These are phyloP conservation scores for Phialophora macrospora DNA, from an alignment of 2,329 filamentous ascomycete genomes.

Conservation along the genomic window DNA sequence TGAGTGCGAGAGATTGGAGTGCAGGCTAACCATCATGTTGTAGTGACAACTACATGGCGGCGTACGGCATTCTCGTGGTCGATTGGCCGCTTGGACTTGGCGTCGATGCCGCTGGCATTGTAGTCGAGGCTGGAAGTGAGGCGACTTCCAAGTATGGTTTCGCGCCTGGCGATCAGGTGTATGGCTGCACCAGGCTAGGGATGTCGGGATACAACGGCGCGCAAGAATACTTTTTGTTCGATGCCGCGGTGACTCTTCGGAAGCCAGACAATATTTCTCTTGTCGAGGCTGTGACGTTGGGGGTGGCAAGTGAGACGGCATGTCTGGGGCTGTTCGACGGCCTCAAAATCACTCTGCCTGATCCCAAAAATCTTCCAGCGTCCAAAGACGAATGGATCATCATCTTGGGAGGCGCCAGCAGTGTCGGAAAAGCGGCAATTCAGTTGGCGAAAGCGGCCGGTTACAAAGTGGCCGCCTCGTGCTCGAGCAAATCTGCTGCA, in stretches of 20 bases:
- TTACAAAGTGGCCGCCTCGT: slow-evolving; percentile 44
- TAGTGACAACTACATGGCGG: slow-evolving; percentile 41
- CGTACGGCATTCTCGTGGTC: slow-evolving; percentile 41
- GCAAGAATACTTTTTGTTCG: slow-evolving; percentile 45
- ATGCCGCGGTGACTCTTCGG: slow-evolving; percentile 41
- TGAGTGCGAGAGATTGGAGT: not conserved
- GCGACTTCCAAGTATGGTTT: slow-evolving; percentile 40
- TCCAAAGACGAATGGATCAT: slow-evolving; percentile 42
- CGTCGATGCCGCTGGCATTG: slow-evolving; percentile 42
- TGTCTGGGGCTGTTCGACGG: slow-evolving; percentile 39
- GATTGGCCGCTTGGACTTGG: slow-evolving; percentile 43
- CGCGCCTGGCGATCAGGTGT: slow-evolving; percentile 43
- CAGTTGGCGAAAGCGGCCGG: slow-evolving; percentile 42
- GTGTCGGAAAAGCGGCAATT: slow-evolving; percentile 44
- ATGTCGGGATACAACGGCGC: slow-evolving; percentile 37
- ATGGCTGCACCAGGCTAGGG: slow-evolving; percentile 43
- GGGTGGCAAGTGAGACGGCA: slow-evolving; percentile 40
- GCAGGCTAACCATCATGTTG: slow-evolving; percentile 11
- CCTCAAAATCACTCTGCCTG: slow-evolving; percentile 38
- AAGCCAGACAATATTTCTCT: slow-evolving; percentile 42
- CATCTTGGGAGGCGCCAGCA: slow-evolving; percentile 44
- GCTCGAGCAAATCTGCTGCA: slow-evolving; percentile 41
- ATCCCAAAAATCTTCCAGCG: slow-evolving; percentile 32
- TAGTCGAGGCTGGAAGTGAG: slow-evolving; percentile 42
- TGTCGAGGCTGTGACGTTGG: slow-evolving; percentile 42